Percentiles rank a stretch among this genome's conserved stretches.
These are phyloP conservation scores for Tephrocybe rancida DNA, from an alignment of 768 basidiomycete species.

Conservation along the genomic window DNA sequence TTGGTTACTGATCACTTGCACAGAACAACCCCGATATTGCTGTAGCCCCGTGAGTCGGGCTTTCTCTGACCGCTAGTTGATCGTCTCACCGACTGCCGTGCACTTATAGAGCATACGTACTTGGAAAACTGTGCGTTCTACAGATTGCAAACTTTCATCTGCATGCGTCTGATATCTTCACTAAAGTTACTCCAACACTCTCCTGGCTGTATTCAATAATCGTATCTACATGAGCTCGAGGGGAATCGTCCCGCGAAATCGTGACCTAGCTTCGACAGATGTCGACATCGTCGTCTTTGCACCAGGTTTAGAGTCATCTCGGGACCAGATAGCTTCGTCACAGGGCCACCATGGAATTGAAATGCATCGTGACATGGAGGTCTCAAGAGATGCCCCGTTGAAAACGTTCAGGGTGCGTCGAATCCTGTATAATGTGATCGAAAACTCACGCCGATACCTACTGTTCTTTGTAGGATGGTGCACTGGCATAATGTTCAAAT, in stretches of 20 bases:
- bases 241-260: conserved; percentile 1
- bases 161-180: not conserved
- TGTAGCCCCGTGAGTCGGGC: conserved; percentile 18
- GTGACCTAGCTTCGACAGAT: not conserved
- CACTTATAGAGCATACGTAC: conserved; percentile 12
- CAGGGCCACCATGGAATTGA: not conserved
- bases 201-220: conserved; percentile 16
- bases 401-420: not conserved
- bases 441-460: too few relatives aligned
- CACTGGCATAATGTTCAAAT: too few relatives aligned
- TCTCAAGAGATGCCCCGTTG: not conserved
- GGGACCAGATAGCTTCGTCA: not conserved
- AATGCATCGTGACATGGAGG: conserved; percentile 7
- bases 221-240: conserved; percentile 13
- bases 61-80: not conserved
- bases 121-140: conserved; percentile 13
- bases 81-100: not conserved
- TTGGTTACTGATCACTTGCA: not conserved
- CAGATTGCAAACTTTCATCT: not conserved
- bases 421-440: too few relatives aligned
- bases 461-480: not conserved
- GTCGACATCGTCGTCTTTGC: conserved; percentile 1
- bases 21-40: conserved; percentile 15
- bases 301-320: not conserved
- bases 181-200: conserved; percentile 15